Evolutionary conservation across 805 yeast genomes (phyloP), one percentile per base, ranked within the genome.

Genomic region (Jamesozyma piceae): DNA sequence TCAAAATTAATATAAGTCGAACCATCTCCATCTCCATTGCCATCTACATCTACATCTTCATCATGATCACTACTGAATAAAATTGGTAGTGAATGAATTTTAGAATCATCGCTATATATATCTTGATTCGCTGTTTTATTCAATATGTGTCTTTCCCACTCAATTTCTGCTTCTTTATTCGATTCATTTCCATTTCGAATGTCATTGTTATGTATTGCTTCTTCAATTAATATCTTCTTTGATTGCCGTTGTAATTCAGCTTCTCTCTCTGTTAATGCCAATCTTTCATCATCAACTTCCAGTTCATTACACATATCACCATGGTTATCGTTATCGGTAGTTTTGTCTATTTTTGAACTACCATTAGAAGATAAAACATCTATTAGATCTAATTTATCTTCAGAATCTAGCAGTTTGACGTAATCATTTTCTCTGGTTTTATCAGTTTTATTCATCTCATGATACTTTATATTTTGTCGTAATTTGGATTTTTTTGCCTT

Each of bases 361-460:
- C 54, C 54, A 35, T 46, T 41, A 14, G 44, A 48, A 17, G 45
- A 45, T 9, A 53, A 41, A 9, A 44, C 54, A n/a, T 49, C 62
- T 41, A 48, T 38, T 14, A 59, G 42, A 14, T 55, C 61, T 8
- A 36, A 14, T 44, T 50, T 54, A 37, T 58, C 64, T n/a, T 58
- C 60, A 13, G 47, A 36, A 38, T 49, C 51, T 21, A 62, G 44
- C 8, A 55, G 36, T 30, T 57, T 55, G 2, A 52, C 53, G 40
- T 60, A 60, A 11, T 49, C 52, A 22, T 40, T 57, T 36, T 60
- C 65, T 17, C 37, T 44, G 20, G 43, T 10, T 18, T 44, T 19
- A 27, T 34, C 31, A 11, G 10, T 24, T 11, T 24, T 24, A 13
- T 20, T 27, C 34, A n/a, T 19, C 19, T 20, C 11, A 13, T 24